These are phyloP conservation scores for Serendipita sp. DNA, from an alignment of 768 basidiomycete genomes.

Conservation along the genomic window DNA sequence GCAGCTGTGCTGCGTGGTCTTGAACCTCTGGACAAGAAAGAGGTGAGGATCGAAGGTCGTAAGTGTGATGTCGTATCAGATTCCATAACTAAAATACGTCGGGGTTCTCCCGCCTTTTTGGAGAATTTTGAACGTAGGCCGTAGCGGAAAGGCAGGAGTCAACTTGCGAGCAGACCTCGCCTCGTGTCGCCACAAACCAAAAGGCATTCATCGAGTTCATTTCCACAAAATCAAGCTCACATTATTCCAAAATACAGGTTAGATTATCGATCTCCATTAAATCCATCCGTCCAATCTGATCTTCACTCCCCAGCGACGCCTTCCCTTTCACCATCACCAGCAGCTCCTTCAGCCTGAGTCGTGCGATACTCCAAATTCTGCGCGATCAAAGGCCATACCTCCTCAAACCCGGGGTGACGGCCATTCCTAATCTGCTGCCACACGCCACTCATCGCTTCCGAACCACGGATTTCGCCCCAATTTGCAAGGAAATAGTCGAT, in stretches of 20 bases:
- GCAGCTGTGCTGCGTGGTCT: background rate
- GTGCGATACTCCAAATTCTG: constrained; percentile 34
- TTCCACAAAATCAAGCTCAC: background rate
- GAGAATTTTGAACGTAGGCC: background rate
- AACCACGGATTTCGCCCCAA: constrained; percentile 70
- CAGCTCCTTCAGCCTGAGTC: background rate
- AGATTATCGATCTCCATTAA: background rate
- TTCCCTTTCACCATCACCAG: background rate
- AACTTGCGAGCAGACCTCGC: background rate
- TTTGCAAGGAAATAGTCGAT: constrained; percentile 64
- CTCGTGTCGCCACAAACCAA: background rate
- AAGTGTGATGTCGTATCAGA: background rate
- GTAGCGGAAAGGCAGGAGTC: background rate
- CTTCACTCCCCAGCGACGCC: background rate
- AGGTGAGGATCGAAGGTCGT: background rate
- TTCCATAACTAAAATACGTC: background rate
- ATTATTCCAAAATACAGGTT: background rate
- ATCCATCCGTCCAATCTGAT: background rate
- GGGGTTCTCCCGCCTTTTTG: background rate
- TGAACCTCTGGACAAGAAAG: background rate
- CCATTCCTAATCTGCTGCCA: constrained; percentile 77
- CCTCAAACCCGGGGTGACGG: constrained; percentile 75
- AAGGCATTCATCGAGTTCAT: background rate
- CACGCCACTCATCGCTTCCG: constrained; percentile 65
- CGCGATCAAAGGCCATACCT: constrained; percentile 59